Evolutionary conservation across 164 flowering plant species (phyloP).

Genomic region (Taxillus chinensis): DNA sequence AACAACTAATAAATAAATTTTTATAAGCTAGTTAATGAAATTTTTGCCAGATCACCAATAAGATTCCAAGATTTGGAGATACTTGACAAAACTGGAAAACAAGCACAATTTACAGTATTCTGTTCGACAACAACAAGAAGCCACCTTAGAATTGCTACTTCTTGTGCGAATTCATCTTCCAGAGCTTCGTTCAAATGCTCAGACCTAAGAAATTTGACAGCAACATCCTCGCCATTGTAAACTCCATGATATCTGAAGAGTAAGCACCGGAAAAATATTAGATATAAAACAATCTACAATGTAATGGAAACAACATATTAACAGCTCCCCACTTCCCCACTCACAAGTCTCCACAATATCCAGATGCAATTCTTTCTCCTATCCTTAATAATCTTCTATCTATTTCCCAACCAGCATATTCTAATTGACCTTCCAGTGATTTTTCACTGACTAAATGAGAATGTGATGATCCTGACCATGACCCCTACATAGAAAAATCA

Average conservation of each 20-base stretch:
- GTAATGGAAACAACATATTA: neutral
- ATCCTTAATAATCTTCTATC: conserved; percentile 57
- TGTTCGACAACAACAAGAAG: neutral
- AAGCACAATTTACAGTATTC: too few relatives aligned
- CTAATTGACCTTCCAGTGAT: conserved; percentile 24
- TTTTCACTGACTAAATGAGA: conserved; percentile 42
- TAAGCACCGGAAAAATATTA: neutral
- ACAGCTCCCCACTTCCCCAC: conserved; percentile 13
- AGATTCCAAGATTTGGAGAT: too few relatives aligned
- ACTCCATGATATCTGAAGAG: conserved; percentile 58
- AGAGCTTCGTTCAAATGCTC: conserved; percentile 60
- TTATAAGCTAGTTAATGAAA: too few relatives aligned
- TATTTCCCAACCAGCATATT: conserved; percentile 61
- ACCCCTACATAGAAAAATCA: conserved; percentile 37
- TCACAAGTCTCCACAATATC: conserved; percentile 94
- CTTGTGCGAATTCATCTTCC: conserved; percentile 80
- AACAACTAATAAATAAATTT: too few relatives aligned
- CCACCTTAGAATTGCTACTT: conserved; percentile 78
- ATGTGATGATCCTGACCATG: conserved; percentile 71
- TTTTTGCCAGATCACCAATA: too few relatives aligned
- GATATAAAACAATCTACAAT: neutral
- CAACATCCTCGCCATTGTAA: conserved; percentile 81
- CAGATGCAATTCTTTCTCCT: conserved; percentile 78
- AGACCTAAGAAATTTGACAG: conserved; percentile 67
- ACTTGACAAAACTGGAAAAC: too few relatives aligned